Evolutionary conservation across 2,329 filamentous ascomycete species (phyloP), one percentile per base, ranked within the genome.

Genomic region (Grosmannia huntii): DNA sequence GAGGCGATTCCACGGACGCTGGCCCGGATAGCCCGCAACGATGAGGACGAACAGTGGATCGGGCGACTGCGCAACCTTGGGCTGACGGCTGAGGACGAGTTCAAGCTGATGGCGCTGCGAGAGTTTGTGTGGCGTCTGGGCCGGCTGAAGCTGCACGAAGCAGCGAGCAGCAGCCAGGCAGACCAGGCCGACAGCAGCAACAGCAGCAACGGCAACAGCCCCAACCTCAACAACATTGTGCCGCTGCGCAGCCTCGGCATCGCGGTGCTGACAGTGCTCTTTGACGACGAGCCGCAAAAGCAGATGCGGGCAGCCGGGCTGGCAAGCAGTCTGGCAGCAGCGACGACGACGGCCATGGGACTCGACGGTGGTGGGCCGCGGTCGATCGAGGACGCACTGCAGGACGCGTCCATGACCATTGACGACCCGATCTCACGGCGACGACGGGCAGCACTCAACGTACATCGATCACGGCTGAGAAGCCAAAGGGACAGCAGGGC

Each of bases 1-100:
- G 84, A 86, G 61, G 68, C 79, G 56, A 77, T 77, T 44, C 69
- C 74, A 54, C 80, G 79, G 64, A 76, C 82, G 11, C 71, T 94
- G 31, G 79, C 76, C 62, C 83, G 82, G 63, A 73, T 87, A 4
- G 73, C 80, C 0, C 91, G 84, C 67, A 96, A 91, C 64, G 90
- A 95, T 10, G 92, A 97, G 69, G 94, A 99, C 67, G 90, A 96
- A 62, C 83, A 90, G 64, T 97, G 94, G 91, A 75, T 99, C n/a
- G 77, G 81, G 16, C 87, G 90, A 62, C 73, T 99, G 53, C 83
- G 88, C 55, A 95, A 89, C 62, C 82, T 95, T 49, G 94, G 94
- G 0, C 83, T 99, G 75, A 75, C 78, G 1, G 67, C 77, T 1
- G 91, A 96, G 51, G 92, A 99, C 64, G 94, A 99, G 64, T 82